Base-by-base conservation (phyloP, 495 filamentous ascomycete species). In the Pseudevernia furfuracea region DNA sequence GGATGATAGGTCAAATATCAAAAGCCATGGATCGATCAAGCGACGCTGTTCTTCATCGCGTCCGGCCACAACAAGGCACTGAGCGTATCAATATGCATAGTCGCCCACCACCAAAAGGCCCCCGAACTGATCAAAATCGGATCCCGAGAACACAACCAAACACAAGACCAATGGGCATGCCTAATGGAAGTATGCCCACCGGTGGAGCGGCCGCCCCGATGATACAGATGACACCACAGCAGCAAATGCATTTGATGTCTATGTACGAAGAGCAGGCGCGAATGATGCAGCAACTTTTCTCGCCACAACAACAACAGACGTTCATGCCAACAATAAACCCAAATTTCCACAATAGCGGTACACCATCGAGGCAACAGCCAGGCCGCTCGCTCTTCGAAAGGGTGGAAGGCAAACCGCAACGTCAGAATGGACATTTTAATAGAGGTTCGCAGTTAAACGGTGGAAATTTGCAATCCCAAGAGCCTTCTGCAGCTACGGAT, bases 181-280 rank as follows among this genome's bases (percentile, higher is more conserved):
- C 70, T 21, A 82, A 80, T 56, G 72, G 71, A 17, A 76, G 76
- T 19, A 71, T 74, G 39, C 72, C 75, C 14, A 77, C 70, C 55
- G 70, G 53, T 53, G 58, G 66, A 32, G 56, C 59, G 28, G 52
- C 41, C 11, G 61, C 39, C 32, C 58, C 67, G 36, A 38, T 69
- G 75, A 83, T 86, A 79, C 78, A 81, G 53, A 82, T 87, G 79
- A 83, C 73, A 41, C 80, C 84, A 25, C 81, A 89, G 65, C 86
- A 88, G 68, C 89, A 91, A 71, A 87, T 92, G 79, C 85, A 92
- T 39, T 77, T 96, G 41, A 87, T 89, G 76, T 80, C 87, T 38
- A 87, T 96, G 79, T 84, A 92, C 37, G 91, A 97, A 72, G 90
- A 97, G 70, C 92, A 97, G 71, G 89, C 88, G 37, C 84, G 87